phyloP scores from a whole-genome alignment of 768 basidiomycete genomes.

The Boletellus sp. region DNA sequence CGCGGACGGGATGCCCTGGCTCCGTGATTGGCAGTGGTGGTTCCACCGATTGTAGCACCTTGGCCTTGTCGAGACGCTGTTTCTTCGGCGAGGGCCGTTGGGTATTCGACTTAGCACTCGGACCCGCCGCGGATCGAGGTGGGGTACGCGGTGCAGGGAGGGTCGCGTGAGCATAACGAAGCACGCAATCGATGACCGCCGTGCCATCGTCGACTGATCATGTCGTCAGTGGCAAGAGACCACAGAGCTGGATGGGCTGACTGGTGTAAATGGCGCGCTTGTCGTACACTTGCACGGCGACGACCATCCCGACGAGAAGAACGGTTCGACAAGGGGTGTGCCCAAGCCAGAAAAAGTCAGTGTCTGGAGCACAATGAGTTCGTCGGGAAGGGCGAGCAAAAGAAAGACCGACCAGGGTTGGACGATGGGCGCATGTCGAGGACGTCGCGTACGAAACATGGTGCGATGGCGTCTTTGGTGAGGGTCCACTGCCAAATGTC shows the following conservation, averaged over 20 bases:
- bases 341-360: slow-evolving; percentile 70
- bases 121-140: slow-evolving; percentile 3
- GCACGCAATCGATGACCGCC: slow-evolving; percentile 63
- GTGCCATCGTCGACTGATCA: slow-evolving; percentile 74
- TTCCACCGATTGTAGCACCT: slow-evolving; percentile 1
- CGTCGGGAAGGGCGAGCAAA: neutral
- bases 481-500: slow-evolving; percentile 51
- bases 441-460: slow-evolving; percentile 54
- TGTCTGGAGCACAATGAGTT: slow-evolving; percentile 30
- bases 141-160: slow-evolving; percentile 11
- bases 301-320: slow-evolving; percentile 57
- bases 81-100: slow-evolving; percentile 16
- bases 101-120: neutral
- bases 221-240: neutral
- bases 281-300: slow-evolving; percentile 60
- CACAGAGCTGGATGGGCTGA: slow-evolving; percentile 20
- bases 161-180: slow-evolving; percentile 37
- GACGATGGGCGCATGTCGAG: slow-evolving; percentile 41
- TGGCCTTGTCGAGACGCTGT: slow-evolving; percentile 7
- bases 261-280: slow-evolving; percentile 57
- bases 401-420: slow-evolving; percentile 26
- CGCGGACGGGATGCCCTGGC: slow-evolving; percentile 45
- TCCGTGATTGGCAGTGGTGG: slow-evolving; percentile 38
- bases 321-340: slow-evolving; percentile 67
- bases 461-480: slow-evolving; percentile 49